These are phyloP conservation scores for Curvularia verruculosa DNA, from an alignment of 2,329 filamentous ascomycete genomes.

Conservation along the genomic window DNA sequence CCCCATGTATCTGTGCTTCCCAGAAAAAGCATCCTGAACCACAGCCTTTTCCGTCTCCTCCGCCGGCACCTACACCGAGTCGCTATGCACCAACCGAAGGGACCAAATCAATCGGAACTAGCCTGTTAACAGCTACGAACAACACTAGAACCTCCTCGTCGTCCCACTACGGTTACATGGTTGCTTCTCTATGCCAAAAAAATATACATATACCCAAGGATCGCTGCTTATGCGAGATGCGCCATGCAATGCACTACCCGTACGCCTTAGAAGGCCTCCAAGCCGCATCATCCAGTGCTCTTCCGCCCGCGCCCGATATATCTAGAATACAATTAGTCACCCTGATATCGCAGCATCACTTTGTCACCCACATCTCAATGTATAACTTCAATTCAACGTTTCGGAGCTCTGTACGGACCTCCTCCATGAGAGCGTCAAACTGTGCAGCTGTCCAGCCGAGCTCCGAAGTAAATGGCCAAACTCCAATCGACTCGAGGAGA, in stretches of 20 bases:
- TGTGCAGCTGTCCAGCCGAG: constrained; percentile 41
- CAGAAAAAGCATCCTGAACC: neutral
- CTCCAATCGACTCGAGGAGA: constrained; percentile 45
- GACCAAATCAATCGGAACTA: neutral
- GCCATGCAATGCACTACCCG: neutral
- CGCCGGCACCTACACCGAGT: neutral
- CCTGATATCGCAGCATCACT: neutral
- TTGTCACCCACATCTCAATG: constrained; percentile 43
- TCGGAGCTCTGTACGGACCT: constrained; percentile 38
- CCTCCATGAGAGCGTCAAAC: constrained; percentile 37
- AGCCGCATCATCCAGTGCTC: constrained; percentile 23
- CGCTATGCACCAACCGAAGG: neutral
- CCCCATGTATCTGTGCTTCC: neutral
- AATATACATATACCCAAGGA: too few species aligned
- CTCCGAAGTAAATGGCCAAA: constrained; percentile 46
- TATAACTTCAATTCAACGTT: constrained; percentile 44
- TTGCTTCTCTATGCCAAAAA: neutral
- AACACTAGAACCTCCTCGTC: neutral
- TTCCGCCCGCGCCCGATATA: constrained; percentile 45
- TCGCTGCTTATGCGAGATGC: neutral
- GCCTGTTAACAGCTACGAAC: neutral
- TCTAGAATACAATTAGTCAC: constrained; percentile 25
- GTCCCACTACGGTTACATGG: neutral
- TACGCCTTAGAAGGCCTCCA: neutral
- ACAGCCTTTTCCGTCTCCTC: neutral